Conservation (phyloP, 2,329 filamentous ascomycete genomes). For the Paraphaeosphaeria sporulosa region DNA sequence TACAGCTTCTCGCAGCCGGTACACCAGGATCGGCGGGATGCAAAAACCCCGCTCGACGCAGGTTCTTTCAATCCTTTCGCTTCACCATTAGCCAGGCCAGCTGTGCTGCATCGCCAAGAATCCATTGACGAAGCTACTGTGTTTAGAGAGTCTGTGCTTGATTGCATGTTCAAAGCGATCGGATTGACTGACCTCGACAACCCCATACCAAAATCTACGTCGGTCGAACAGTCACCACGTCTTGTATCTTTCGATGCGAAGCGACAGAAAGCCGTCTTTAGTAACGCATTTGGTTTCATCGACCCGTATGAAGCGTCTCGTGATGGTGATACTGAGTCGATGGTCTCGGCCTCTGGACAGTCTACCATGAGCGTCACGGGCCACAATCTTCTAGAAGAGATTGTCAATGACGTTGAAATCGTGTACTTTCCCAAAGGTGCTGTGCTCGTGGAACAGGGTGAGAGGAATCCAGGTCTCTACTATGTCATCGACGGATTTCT, state of each 20-base stretch:
- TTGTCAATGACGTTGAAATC: conserved; percentile 93
- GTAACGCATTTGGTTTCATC: conserved; percentile 90
- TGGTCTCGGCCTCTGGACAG: conserved; percentile 63
- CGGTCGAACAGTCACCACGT: conserved; percentile 83
- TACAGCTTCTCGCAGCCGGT: conserved; percentile 59
- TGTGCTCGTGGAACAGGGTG: conserved; percentile 93
- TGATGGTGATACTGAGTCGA: conserved; percentile 87
- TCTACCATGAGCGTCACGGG: conserved; percentile 63
- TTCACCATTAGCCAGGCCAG: conserved; percentile 39
- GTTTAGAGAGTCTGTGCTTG: conserved; percentile 88
- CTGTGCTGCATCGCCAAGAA: conserved; percentile 73
- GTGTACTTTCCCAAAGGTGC: conserved; percentile 96
- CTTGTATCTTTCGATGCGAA: conserved; percentile 84
- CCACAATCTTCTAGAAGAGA: conserved; percentile 75
- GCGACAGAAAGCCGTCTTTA: conserved; percentile 80
- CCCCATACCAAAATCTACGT: conserved; percentile 70
- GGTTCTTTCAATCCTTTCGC: conserved; percentile 52
- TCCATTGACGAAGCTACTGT: conserved; percentile 86
- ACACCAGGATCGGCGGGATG: conserved; percentile 52
- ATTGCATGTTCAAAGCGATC: conserved; percentile 95
- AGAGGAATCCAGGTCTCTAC: conserved; percentile 94
- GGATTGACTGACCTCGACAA: conserved; percentile 77
- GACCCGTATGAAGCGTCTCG: conserved; percentile 78
- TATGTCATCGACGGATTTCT: conserved; percentile 98
- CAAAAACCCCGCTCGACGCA: conserved; percentile 55